These are phyloP conservation scores for Astrothelium subdiscretum DNA, from an alignment of 495 filamentous ascomycete species.

Conservation along the genomic window DNA sequence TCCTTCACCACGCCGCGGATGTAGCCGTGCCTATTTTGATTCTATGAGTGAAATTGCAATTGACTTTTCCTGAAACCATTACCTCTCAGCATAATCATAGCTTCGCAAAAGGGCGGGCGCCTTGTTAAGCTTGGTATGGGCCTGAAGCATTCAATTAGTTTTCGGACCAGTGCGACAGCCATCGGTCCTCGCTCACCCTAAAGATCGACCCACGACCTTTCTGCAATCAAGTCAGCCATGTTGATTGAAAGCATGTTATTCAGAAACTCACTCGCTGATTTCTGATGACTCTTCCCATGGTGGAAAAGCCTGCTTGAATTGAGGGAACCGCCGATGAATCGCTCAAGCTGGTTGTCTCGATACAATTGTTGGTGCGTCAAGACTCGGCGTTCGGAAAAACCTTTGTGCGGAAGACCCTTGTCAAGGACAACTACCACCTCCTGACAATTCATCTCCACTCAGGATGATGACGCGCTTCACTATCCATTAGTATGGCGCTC, in stretches of 20 bases:
- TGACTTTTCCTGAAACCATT: not conserved
- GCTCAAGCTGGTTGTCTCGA: not conserved
- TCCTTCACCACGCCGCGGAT: conserved; percentile 94
- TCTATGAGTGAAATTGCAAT: not conserved
- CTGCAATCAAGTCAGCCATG: conserved; percentile 24
- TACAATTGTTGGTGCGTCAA: not conserved
- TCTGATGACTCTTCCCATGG: conserved; percentile 65
- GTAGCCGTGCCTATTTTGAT: conserved; percentile 58
- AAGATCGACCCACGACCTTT: conserved; percentile 98
- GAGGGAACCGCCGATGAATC: not conserved
- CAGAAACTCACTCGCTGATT: conserved; percentile 24
- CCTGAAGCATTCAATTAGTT: not conserved
- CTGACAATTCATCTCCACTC: not conserved
- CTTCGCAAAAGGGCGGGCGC: conserved; percentile 83
- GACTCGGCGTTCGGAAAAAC: not conserved
- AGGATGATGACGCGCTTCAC: not conserved
- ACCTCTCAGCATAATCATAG: conserved; percentile 83
- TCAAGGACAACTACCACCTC: not conserved
- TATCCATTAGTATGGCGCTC: not conserved
- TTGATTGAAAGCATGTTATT: too few relatives aligned
- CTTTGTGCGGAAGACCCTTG: not conserved
- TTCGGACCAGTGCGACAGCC: not conserved
- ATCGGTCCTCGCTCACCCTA: conserved; percentile 58
- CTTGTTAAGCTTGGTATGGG: conserved; percentile 54
- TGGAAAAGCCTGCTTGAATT: not conserved